A percentile compares a stretch with the other conserved stretches of the same genome.
phyloP scores from a whole-genome alignment of 2,329 filamentous ascomycete genomes.

The Pseudogymnoascus sp. region DNA sequence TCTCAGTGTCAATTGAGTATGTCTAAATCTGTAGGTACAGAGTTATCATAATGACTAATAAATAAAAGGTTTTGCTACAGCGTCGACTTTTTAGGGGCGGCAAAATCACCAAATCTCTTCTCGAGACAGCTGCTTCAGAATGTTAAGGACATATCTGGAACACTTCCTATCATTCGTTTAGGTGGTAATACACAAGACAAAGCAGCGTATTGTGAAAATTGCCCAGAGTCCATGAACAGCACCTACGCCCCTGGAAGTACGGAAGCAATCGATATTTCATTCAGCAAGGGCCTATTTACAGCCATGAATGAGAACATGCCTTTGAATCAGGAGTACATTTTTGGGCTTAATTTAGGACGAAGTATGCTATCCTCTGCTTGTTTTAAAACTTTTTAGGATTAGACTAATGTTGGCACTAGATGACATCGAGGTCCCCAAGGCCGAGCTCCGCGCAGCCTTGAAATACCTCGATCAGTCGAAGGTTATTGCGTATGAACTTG shows the following conservation, averaged over 20 bases:
- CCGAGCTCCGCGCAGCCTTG: not conserved
- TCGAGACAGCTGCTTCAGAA: not conserved
- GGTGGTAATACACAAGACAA: conserved; percentile 7
- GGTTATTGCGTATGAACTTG: not conserved
- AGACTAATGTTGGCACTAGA: not conserved
- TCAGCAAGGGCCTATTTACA: not conserved
- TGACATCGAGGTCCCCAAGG: not conserved
- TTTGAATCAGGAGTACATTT: not conserved
- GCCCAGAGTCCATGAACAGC: not conserved
- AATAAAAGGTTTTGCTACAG: not conserved
- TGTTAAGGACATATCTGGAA: not conserved
- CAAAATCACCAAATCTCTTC: not conserved
- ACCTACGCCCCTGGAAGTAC: not conserved
- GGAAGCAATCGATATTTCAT: not conserved
- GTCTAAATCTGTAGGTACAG: not conserved
- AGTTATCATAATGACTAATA: not conserved
- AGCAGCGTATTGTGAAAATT: not conserved
- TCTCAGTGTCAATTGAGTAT: not conserved
- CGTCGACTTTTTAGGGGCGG: not conserved
- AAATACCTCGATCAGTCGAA: not conserved
- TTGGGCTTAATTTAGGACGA: conserved; percentile 7
- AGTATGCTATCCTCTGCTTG: not conserved
- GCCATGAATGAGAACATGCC: not conserved
- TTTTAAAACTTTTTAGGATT: not conserved
- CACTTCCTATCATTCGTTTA: not conserved